Conservation (phyloP, 345 rosid genomes). For the Populus euphratica region DNA sequence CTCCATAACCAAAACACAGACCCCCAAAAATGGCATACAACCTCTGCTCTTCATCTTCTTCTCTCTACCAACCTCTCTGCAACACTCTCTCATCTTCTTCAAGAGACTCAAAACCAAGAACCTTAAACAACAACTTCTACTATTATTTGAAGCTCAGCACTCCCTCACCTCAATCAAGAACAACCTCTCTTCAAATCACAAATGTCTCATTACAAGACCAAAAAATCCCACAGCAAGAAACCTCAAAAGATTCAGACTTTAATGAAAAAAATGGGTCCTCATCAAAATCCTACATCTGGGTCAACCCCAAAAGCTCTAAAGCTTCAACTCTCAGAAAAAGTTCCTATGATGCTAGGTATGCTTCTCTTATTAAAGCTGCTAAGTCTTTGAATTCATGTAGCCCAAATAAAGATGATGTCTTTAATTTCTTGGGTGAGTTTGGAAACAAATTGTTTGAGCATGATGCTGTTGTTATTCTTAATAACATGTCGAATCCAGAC, state of each 20-base stretch:
- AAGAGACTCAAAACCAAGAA: conserved; percentile 26
- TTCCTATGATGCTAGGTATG: conserved; percentile 76
- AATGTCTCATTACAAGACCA: conserved; percentile 54
- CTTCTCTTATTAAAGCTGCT: conserved; percentile 58
- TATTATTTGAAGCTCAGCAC: conserved; percentile 22
- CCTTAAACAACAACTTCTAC: conserved; percentile 13
- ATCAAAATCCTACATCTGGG: conserved; percentile 59
- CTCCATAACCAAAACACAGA: not conserved
- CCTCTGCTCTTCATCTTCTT: conserved; percentile 46
- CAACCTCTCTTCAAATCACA: conserved; percentile 27
- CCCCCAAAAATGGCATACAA: conserved; percentile 43
- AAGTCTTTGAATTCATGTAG: conserved; percentile 52
- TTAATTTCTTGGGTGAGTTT: conserved; percentile 38
- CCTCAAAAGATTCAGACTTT: conserved; percentile 15
- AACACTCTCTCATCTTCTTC: conserved; percentile 28
- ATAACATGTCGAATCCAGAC: conserved; percentile 71
- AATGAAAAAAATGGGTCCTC: conserved; percentile 23
- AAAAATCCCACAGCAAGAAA: conserved; percentile 13
- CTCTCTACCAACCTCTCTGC: conserved; percentile 41
- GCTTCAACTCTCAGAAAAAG: conserved; percentile 57
- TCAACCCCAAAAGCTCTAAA: conserved; percentile 78
- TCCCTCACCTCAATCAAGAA: conserved; percentile 25
- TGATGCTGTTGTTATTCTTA: conserved; percentile 77
- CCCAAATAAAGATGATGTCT: conserved; percentile 39
- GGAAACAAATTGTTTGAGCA: conserved; percentile 56